These are phyloP conservation scores for Trichosporon asahii DNA, from an alignment of 1,284 basidiomycete species.

Conservation along the genomic window DNA sequence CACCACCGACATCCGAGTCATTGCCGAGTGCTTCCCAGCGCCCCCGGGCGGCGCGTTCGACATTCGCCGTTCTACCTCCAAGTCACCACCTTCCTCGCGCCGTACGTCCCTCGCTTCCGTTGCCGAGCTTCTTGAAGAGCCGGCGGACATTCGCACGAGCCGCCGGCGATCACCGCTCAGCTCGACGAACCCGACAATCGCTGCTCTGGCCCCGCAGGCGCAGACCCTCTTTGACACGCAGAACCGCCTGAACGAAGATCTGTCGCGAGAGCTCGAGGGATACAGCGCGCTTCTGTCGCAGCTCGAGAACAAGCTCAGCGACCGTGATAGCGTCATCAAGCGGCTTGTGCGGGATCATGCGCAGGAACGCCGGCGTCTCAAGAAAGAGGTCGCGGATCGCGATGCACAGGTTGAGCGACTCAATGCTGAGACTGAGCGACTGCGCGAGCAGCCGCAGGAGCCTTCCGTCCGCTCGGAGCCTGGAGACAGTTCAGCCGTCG, in stretches of 20 bases:
- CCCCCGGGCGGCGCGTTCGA: neutral
- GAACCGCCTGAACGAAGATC: slow-evolving; percentile 1
- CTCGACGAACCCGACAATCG: neutral
- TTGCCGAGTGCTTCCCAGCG: neutral
- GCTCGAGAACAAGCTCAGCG: slow-evolving; percentile 3
- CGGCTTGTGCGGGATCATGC: neutral
- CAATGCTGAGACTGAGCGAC: slow-evolving; percentile 30
- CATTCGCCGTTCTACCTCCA: neutral
- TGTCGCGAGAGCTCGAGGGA: neutral
- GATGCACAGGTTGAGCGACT: slow-evolving; percentile 28
- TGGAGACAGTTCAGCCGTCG: slow-evolving; percentile 6
- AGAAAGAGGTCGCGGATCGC: neutral
- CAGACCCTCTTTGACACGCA: neutral
- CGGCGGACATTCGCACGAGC: neutral
- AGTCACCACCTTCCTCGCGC: neutral
- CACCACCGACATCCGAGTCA: neutral
- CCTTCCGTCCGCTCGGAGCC: neutral
- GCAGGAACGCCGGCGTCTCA: neutral
- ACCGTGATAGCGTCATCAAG: slow-evolving; percentile 6
- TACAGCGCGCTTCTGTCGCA: neutral
- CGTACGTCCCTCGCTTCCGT: slow-evolving; percentile 6
- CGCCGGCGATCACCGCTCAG: neutral
- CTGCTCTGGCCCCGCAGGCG: neutral
- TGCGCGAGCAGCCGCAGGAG: slow-evolving; percentile 22
- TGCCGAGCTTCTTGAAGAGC: neutral